Conservation (phyloP, 75 land plant species). For the Cryptomeria japonica region DNA sequence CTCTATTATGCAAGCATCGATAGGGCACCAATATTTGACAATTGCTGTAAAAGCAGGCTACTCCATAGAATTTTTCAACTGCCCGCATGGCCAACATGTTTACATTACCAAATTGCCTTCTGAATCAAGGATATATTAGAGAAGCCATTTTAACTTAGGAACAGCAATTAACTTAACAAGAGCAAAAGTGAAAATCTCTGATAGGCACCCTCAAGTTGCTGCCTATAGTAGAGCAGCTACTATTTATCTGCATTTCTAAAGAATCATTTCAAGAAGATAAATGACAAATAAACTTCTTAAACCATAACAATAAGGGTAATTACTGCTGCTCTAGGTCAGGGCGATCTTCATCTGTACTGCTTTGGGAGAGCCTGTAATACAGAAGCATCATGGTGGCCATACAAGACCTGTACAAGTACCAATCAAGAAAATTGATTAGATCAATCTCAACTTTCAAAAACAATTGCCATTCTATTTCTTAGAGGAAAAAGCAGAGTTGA, state of each 20-base stretch:
- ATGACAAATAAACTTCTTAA: not conserved
- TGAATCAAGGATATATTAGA: not conserved
- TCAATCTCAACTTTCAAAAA: not conserved
- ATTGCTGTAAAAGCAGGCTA: not conserved
- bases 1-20: not conserved
- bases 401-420: conserved; percentile 69
- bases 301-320: not conserved
- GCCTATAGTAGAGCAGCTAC: not conserved
- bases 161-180: not conserved
- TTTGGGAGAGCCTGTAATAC: conserved; percentile 79
- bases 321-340: conserved; percentile 52
- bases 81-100: not conserved
- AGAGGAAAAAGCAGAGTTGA: not conserved
- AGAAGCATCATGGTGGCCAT: conserved; percentile 90
- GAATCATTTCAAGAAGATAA: not conserved
- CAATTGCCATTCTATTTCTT: not conserved
- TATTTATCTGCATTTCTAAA: not conserved
- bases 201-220: not conserved
- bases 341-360: conserved; percentile 41
- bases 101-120: not conserved
- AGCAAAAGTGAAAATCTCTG: not conserved
- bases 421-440: not conserved
- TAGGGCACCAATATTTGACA: not conserved
- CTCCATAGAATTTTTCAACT: not conserved
- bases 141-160: not conserved